phyloP scores from a whole-genome alignment of 345 rosid species.

The Noccaea caerulescens region DNA sequence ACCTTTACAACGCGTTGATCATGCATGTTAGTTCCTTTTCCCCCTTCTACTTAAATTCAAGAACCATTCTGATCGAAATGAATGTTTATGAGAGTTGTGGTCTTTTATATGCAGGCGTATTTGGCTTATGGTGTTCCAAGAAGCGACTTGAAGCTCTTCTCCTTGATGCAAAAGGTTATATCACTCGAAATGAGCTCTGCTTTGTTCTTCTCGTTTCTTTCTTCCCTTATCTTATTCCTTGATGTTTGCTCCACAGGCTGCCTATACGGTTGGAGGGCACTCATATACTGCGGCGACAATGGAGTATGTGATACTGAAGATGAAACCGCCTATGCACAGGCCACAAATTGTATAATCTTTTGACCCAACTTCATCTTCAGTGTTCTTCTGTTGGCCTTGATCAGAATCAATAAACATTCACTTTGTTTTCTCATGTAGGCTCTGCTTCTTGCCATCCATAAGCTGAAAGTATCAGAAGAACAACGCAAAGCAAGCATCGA shows the following conservation, averaged over 20 bases:
- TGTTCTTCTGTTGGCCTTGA: background rate
- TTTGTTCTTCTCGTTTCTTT: conserved; percentile 9
- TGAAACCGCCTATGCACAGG: conserved; percentile 88
- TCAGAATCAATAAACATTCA: conserved; percentile 11
- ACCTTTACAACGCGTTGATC: conserved; percentile 88
- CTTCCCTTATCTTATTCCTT: conserved; percentile 7
- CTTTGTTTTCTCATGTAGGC: conserved; percentile 50
- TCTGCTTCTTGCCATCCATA: conserved; percentile 82
- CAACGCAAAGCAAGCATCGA: conserved; percentile 68
- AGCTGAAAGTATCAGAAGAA: conserved; percentile 79
- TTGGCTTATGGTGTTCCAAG: conserved; percentile 96
- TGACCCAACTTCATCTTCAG: background rate
- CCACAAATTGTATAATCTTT: conserved; percentile 71
- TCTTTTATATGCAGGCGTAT: conserved; percentile 61
- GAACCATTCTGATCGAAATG: conserved; percentile 18
- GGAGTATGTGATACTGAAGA: conserved; percentile 78
- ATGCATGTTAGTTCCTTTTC: conserved; percentile 72
- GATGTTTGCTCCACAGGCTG: conserved; percentile 58
- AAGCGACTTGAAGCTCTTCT: conserved; percentile 90
- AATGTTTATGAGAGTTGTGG: conserved; percentile 33
- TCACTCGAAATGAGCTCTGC: conserved; percentile 25
- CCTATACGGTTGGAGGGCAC: conserved; percentile 92
- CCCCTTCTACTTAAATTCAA: background rate
- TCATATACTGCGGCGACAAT: conserved; percentile 81
- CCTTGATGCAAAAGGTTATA: conserved; percentile 92